Base-by-base conservation (phyloP, 768 basidiomycete species). In the Infundibulicybe gibba region DNA sequence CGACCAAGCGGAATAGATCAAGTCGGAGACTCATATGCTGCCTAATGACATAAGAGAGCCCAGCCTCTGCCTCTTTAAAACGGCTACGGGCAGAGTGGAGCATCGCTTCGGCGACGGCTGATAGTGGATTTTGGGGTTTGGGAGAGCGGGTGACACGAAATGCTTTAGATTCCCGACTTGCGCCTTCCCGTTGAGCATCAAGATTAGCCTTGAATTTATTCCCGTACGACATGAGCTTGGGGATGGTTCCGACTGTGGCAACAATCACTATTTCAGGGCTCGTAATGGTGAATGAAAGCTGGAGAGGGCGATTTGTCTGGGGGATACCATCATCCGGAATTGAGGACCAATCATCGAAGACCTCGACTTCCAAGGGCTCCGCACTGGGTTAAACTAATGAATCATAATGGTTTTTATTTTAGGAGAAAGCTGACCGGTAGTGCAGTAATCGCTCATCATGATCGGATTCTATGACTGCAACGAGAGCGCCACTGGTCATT, bases 41-140 rank as follows among this genome's bases (percentile, higher is more conserved):
- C 42, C 74, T 70, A 50, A 94, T 79, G 13, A 77, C 65, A 51
- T 84, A 83, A 5, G 77, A 76, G 6, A 87, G 62, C 1, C 69
- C 76, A 8, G 68, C 63, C 48, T 85, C 86, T 12, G 75, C 72
- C 63, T 89, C 88, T 53, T 79, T 83, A 63, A 90, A 79, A 16
- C 81, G 79, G 37, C 70, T 81, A 35, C 81, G 77, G 20, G 90
- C 87, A 0, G 88, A 87, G 45, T 77, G 71, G 33, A 93, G 63
- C 81, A 92, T 88, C 25, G 90, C 87, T 51, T 87, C 81, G 1
- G 91, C 90, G n/a, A 93, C 89, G 11, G 86, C 80, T 1, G 88
- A 89, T 13, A 94, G 69, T 2, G 90, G 83, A 52, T 90, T 91
- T 43, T 84, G 84, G 6, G 87, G 87, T 56, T 80, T 85, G 5